Evolutionary conservation across 352 stramenopile genomes (phyloP).

Genomic region (Phytophthora meadii): DNA sequence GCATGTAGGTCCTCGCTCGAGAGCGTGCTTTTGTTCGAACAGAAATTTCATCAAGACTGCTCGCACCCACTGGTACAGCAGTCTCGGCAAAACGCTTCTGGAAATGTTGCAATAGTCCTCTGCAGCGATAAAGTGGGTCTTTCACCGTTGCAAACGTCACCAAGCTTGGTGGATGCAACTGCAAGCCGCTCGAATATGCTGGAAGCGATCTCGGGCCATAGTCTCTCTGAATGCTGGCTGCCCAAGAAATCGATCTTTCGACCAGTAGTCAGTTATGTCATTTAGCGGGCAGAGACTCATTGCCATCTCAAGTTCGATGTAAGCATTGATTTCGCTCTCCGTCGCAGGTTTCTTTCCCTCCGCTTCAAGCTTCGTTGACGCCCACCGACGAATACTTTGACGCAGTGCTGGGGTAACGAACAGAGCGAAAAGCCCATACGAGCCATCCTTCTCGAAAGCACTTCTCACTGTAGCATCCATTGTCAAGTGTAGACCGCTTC

Average conservation of each 20-base stretch:
- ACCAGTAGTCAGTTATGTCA: slow-evolving; percentile 13
- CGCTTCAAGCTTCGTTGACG: background rate
- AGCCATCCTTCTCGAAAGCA: background rate
- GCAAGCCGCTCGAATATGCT: no score
- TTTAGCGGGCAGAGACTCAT: slow-evolving; percentile 10
- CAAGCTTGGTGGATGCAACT: no score
- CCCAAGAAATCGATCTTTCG: background rate
- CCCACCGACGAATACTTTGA: background rate
- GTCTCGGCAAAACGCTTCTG: no score
- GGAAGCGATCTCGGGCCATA: no score
- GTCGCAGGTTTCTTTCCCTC: background rate
- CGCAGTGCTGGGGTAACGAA: slow-evolving; percentile 7
- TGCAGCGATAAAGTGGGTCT: no score
- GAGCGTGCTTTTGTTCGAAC: no score
- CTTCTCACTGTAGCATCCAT: background rate
- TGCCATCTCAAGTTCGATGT: slow-evolving; percentile 3
- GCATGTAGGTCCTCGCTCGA: no score
- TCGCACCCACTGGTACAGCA: no score
- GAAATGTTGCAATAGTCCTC: no score
- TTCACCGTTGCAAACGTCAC: no score
- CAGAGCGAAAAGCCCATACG: background rate
- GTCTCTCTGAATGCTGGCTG: no score
- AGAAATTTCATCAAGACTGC: no score
- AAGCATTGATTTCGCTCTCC: slow-evolving; percentile 3
- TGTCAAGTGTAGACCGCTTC: background rate